These are phyloP conservation scores for Penicillium sclerotigenum DNA, from an alignment of 2,329 filamentous ascomycete genomes.

Conservation along the genomic window DNA sequence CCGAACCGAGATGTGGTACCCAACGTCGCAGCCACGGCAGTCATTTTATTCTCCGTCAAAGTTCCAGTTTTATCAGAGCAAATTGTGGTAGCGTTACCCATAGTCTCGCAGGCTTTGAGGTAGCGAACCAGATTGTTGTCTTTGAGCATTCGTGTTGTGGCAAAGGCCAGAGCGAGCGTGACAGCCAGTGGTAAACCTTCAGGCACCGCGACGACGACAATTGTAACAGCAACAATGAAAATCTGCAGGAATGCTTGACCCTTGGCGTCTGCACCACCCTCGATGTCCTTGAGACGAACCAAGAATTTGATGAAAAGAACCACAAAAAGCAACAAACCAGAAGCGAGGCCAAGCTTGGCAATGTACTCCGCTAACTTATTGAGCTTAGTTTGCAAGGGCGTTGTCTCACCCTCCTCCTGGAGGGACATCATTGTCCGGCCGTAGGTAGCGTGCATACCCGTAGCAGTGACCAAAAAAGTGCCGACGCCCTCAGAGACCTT, in stretches of 20 bases:
- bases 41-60: slow-evolving; percentile 63
- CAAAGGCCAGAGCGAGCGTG: slow-evolving; percentile 60
- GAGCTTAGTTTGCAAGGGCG: slow-evolving; percentile 73
- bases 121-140: slow-evolving; percentile 62
- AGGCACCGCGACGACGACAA: slow-evolving; percentile 59
- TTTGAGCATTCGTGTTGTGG: slow-evolving; percentile 61
- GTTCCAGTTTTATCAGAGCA: slow-evolving; percentile 67
- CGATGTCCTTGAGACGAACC: slow-evolving; percentile 55
- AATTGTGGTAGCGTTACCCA: slow-evolving; percentile 63
- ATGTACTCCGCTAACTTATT: slow-evolving; percentile 77
- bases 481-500: slow-evolving; percentile 75
- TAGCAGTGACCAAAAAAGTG: slow-evolving; percentile 70
- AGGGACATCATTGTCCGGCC: slow-evolving; percentile 77
- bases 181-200: slow-evolving; percentile 61
- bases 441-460: slow-evolving; percentile 70
- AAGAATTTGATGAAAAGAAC: slow-evolving; percentile 77
- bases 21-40: slow-evolving; percentile 56
- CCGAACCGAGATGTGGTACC: slow-evolving; percentile 48
- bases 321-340: slow-evolving; percentile 72
- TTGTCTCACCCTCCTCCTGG: slow-evolving; percentile 72
- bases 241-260: slow-evolving; percentile 58
- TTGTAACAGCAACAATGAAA: slow-evolving; percentile 57
- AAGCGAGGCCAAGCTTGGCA: slow-evolving; percentile 68
- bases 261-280: slow-evolving; percentile 47
- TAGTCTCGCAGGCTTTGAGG: slow-evolving; percentile 59